Percentiles rank a stretch among this genome's conserved stretches.
Evolutionary conservation across 345 rosid species (phyloP).

Genomic region (Anacardium occidentale): DNA sequence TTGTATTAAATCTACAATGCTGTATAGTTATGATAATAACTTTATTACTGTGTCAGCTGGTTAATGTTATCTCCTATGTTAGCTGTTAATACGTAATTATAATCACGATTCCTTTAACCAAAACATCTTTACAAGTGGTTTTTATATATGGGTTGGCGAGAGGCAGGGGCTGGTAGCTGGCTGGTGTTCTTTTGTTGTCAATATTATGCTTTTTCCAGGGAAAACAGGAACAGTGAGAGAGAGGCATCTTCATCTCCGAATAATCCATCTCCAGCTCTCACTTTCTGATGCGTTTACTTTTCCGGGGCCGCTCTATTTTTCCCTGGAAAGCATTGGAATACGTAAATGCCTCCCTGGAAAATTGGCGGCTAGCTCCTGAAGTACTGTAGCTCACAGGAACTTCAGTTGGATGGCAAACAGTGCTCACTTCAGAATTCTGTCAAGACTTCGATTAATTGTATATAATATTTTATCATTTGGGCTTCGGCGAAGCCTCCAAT

Average conservation of each 20-base stretch:
- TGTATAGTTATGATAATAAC: no score
- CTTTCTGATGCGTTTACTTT: neutral
- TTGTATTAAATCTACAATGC: no score
- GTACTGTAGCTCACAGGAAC: neutral
- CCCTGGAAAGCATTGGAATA: neutral
- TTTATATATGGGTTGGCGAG: no score
- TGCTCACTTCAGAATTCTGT: slow-evolving; percentile 55
- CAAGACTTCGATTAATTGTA: slow-evolving; percentile 13
- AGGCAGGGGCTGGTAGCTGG: no score
- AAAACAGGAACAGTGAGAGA: neutral
- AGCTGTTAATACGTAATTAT: no score
- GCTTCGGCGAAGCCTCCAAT: no score
- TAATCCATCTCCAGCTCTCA: neutral
- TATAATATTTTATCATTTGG: neutral
- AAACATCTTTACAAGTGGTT: no score
- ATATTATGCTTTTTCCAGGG: neutral
- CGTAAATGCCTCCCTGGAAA: slow-evolving; percentile 23
- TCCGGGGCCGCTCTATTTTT: neutral
- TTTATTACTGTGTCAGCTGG: no score
- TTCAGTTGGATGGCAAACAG: slow-evolving; percentile 24
- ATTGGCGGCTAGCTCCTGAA: slow-evolving; percentile 2
- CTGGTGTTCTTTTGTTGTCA: neutral
- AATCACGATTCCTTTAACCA: no score
- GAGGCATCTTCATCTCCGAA: neutral
- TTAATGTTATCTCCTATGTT: no score